Evolutionary conservation across 1,139 yeast species (phyloP), one percentile per base, ranked within the genome.

Genomic region (Pichia sp.): DNA sequence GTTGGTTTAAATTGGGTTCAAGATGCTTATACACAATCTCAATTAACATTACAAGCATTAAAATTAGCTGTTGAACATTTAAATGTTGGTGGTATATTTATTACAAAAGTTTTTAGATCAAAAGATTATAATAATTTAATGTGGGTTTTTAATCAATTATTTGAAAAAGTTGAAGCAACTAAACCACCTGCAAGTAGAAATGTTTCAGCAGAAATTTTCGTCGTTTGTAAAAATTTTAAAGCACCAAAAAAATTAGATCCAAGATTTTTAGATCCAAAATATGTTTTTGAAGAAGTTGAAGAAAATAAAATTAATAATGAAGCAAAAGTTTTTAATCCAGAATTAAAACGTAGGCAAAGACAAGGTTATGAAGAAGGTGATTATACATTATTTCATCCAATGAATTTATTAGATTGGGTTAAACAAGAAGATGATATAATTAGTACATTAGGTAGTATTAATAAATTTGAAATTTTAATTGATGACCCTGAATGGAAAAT

Each of bases 1-100:
- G 98, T 92, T 55, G 98, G 98, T 82, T 74, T 90, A 60, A 96
- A 96, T 25, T 94, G 98, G 98, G 92, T 87, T 29, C 98, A 94
- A 66, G 99, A 92, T 78, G 98, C 98, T 1, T 94, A 87, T 68
- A 87, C 97, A 2, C 99, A 92, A 69, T 87, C 97, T 23, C 97
- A 92, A 63, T 78, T 92, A 59, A 94, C 96, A 30, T 71, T 92
- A 55, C 96, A 89, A 69, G 95, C 97, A 30, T 73, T 94, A 58
- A 89, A 83, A 63, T 74, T 92, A 53, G 98, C 98, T 1, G 96
- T 83, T n/a, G 98, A 94, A 66, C 89, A 92, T 64, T 73, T 94
- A 59, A 72, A 76, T 29, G 85, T 85, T 12, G 96, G 96, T 43
- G 99, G 99, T 54, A 87, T 95, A n/a, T 92, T 92, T 64, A 90